phyloP scores from a whole-genome alignment of 2,329 filamentous ascomycete genomes.

The Fusarium liriodendri region DNA sequence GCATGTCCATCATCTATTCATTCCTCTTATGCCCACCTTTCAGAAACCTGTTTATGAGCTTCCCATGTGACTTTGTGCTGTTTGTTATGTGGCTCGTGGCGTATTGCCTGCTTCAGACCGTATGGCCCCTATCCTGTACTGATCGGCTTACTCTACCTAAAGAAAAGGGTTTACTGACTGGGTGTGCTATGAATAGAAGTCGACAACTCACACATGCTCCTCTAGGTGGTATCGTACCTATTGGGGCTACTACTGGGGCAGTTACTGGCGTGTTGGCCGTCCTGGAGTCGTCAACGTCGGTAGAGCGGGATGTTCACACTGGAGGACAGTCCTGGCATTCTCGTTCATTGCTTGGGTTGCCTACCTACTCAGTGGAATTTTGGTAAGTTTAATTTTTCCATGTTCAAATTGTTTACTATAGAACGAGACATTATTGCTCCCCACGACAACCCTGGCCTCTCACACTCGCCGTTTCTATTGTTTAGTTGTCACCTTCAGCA shows the following conservation, averaged over 20 bases:
- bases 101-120: slow-evolving; percentile 39
- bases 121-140: slow-evolving; percentile 3
- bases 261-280: slow-evolving; percentile 26
- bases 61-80: slow-evolving; percentile 42
- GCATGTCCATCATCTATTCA: slow-evolving; percentile 43
- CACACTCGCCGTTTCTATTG: too few species aligned
- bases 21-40: slow-evolving; percentile 38
- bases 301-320: slow-evolving; percentile 31
- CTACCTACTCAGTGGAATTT: slow-evolving; percentile 35
- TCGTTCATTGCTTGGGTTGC: slow-evolving; percentile 37
- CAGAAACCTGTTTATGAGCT: slow-evolving; percentile 34
- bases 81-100: slow-evolving; percentile 46
- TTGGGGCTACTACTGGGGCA: slow-evolving; percentile 46
- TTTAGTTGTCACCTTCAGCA: too few species aligned
- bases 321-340: slow-evolving; percentile 40
- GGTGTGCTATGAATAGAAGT: background rate
- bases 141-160: too few species aligned
- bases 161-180: too few species aligned
- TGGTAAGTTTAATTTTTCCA: slow-evolving; percentile 21
- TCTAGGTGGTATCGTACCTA: slow-evolving; percentile 39
- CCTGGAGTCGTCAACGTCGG: slow-evolving; percentile 12
- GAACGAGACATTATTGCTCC: background rate
- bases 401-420: too few species aligned
- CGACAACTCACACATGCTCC: slow-evolving; percentile 18
- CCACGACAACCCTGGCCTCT: accelerated